These are phyloP conservation scores for Ustilago esculenta DNA, from an alignment of 1,284 basidiomycete genomes.

Conservation along the genomic window DNA sequence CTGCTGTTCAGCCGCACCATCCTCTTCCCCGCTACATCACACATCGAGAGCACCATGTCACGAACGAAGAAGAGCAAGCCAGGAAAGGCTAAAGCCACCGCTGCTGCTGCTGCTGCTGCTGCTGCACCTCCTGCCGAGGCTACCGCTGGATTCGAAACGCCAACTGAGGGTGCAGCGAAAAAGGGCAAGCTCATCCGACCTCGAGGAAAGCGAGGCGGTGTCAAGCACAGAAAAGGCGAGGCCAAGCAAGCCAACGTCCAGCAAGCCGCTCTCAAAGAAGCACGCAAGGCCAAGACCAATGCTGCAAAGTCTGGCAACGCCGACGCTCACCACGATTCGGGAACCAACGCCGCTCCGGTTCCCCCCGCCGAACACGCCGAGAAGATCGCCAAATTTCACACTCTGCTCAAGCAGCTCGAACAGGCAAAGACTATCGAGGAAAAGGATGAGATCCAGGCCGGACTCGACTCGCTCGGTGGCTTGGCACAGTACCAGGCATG, in stretches of 20 bases:
- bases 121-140: not conserved
- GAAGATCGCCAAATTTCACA: constrained; percentile 61
- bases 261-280: constrained; percentile 18
- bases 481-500: constrained; percentile 62
- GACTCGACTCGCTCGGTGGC: constrained; percentile 57
- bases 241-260: constrained; percentile 6
- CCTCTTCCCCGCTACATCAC: not conserved
- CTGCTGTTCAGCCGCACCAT: no score
- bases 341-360: constrained; percentile 10
- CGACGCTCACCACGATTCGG: constrained; percentile 5
- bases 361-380: constrained; percentile 45
- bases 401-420: constrained; percentile 61
- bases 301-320: constrained; percentile 4
- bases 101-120: not conserved
- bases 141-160: not conserved
- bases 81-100: constrained; percentile 1
- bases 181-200: constrained; percentile 55
- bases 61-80: constrained; percentile 37
- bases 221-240: constrained; percentile 46
- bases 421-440: constrained; percentile 47
- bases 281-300: constrained; percentile 19
- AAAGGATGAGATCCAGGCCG: constrained; percentile 35
- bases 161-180: constrained; percentile 3
- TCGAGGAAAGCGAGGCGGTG: constrained; percentile 61
- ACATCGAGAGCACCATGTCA: constrained; percentile 16